Percentiles rank a stretch among this genome's conserved stretches.
phyloP scores from a whole-genome alignment of 768 basidiomycete species.

The Floccularia luteovirens region DNA sequence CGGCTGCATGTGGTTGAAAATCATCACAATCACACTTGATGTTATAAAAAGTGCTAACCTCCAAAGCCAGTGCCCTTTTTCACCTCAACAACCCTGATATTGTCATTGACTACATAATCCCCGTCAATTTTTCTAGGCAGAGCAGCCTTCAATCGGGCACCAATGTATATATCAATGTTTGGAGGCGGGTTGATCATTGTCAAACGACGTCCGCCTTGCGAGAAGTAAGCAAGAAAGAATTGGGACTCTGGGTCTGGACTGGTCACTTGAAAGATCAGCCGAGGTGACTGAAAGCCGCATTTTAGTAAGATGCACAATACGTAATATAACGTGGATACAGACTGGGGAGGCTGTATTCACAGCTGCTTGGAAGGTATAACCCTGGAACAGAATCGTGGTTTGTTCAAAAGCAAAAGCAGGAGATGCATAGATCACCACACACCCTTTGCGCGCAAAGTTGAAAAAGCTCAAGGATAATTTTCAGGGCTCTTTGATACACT shows the following conservation, averaged over 20 bases:
- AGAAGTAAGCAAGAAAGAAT: slow-evolving; percentile 64
- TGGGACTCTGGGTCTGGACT: slow-evolving; percentile 37
- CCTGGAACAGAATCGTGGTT: slow-evolving; percentile 29
- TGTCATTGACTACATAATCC: slow-evolving; percentile 38
- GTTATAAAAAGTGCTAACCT: slow-evolving; percentile 8
- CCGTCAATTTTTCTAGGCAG: slow-evolving; percentile 25
- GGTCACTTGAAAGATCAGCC: slow-evolving; percentile 58
- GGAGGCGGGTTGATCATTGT: slow-evolving; percentile 37
- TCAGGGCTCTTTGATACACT: slow-evolving; percentile 28
- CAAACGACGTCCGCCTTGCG: slow-evolving; percentile 50
- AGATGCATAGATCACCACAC: slow-evolving; percentile 16
- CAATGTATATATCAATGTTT: slow-evolving; percentile 31
- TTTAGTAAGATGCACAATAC: slow-evolving; percentile 7
- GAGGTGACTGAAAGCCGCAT: slow-evolving; percentile 37
- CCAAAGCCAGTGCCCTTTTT: slow-evolving; percentile 28
- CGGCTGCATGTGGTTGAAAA: slow-evolving; percentile 2
- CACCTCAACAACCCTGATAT: slow-evolving; percentile 48
- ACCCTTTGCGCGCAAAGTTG: slow-evolving; percentile 53
- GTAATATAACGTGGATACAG: slow-evolving; percentile 9
- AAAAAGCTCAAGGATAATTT: slow-evolving; percentile 55
- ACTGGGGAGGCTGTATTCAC: slow-evolving; percentile 51
- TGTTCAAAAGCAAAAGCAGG: not conserved
- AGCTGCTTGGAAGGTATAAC: slow-evolving; percentile 63
- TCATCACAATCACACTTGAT: no score
- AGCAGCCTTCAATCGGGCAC: slow-evolving; percentile 26